These are phyloP conservation scores for Penicillium sp. DNA, from an alignment of 2,329 filamentous ascomycete genomes.

Conservation along the genomic window DNA sequence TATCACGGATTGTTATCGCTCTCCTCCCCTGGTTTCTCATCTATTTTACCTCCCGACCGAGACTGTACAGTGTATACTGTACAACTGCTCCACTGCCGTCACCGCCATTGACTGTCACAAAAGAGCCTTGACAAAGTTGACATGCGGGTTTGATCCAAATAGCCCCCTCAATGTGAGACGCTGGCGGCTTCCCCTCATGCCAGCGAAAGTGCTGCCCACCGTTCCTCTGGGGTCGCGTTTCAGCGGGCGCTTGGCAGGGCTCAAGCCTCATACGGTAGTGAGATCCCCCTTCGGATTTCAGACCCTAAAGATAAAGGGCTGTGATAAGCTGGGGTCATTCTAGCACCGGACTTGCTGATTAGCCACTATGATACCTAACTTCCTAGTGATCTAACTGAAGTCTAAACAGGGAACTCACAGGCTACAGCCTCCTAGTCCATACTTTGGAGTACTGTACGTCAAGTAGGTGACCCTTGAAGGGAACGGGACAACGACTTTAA, in stretches of 20 bases:
- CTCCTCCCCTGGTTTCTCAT: neutral
- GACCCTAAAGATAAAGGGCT: neutral
- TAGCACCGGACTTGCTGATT: neutral
- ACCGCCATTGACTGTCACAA: neutral
- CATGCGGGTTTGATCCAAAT: neutral
- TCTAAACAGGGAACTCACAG: too few species aligned
- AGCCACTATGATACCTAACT: too few species aligned
- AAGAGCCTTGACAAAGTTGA: neutral
- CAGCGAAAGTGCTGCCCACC: neutral
- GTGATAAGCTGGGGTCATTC: neutral
- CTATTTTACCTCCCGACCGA: neutral
- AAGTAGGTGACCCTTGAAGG: neutral
- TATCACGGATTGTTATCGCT: neutral
- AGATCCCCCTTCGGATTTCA: neutral
- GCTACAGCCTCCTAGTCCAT: neutral
- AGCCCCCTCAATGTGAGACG: conserved; percentile 13
- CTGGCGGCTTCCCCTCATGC: conserved; percentile 6
- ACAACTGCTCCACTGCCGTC: neutral
- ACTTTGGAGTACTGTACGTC: neutral
- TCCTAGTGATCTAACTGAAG: too few species aligned
- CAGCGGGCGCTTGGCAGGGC: neutral
- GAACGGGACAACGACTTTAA: neutral
- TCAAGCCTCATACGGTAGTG: neutral
- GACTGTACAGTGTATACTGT: neutral
- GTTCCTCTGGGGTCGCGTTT: neutral